Base-by-base conservation (phyloP, 331 rosid species). In the Malus hybrid region DNA sequence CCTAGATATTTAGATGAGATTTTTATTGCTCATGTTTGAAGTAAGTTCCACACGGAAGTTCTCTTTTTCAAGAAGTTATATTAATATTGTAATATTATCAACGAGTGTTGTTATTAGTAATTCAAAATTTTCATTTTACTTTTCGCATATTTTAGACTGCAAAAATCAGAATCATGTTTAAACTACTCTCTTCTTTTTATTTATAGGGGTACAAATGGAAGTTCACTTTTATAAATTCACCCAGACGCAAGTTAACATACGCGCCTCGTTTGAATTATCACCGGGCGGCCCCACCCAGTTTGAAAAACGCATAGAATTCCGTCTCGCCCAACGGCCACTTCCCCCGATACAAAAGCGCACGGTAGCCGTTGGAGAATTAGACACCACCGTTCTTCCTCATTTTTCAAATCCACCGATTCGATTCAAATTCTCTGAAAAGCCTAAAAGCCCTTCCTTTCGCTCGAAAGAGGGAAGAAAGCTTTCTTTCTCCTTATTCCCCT, bases 401-500 rank as follows among this genome's bases (percentile, higher is more conserved):
- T 22, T 65, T 62, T 63, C 68, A 70, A 67, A 67, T 18, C 56
- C 36, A 5, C 69, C 5, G 7, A 66, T 61, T 62, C 22, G 39
- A 12, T 27, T 29, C 13, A 11, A 33, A 16, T 59, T 75, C 64
- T 5, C 71, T n/a, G 69, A 65, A 75, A 52, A 16, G 20, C 57
- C 57, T 18, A 52, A 52, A 52, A n/a, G 4, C 60, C 18, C 46
- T 55, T 57, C 70, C 76, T 83, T 83, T 67, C 62, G 28, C 77
- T 39, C 56, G 7, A 50, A 24, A n/a, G 14, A 44, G 22, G 13
- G 10, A 46, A 74, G 32, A 64, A 64, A 66, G 3, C 65, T 18
- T 55, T 57, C 73, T 83, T 86, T 67, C 57, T 42, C 81, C 63
- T 65, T 42, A 76, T 80, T 85, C 81, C 69, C 80, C 9, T 36